A percentile compares a stretch with the other conserved stretches of the same genome.
phyloP scores from a whole-genome alignment of 1,139 yeast species.

The Saccharomycopsis phalli region DNA sequence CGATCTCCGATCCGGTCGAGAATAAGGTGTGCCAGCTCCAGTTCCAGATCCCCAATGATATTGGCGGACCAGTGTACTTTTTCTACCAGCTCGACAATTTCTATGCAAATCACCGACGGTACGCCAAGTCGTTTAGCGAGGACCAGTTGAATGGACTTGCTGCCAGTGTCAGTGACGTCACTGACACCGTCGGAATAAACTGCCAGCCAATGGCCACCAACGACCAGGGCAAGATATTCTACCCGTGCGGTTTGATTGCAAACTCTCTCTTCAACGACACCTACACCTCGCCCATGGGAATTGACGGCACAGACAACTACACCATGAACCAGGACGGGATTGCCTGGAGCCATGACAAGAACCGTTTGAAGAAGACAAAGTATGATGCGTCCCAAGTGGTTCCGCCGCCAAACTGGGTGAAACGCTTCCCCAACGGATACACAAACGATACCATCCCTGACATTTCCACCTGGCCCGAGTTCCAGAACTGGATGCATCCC shows the following conservation, averaged over 20 bases:
- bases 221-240: slow-evolving; percentile 49
- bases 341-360: slow-evolving; percentile 78
- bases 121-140: slow-evolving; percentile 83
- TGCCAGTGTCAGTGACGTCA: slow-evolving; percentile 46
- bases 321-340: slow-evolving; percentile 60
- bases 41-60: slow-evolving; percentile 65
- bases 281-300: slow-evolving; percentile 42
- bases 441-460: slow-evolving; percentile 80
- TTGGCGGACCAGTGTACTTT: slow-evolving; percentile 69
- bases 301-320: slow-evolving; percentile 41
- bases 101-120: slow-evolving; percentile 90
- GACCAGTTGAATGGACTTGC: slow-evolving; percentile 77
- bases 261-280: slow-evolving; percentile 91
- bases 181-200: slow-evolving; percentile 67
- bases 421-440: slow-evolving; percentile 82
- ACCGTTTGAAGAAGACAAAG: slow-evolving; percentile 70
- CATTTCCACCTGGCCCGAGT: slow-evolving; percentile 63
- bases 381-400: slow-evolving; percentile 66
- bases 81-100: slow-evolving; percentile 79
- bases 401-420: slow-evolving; percentile 95
- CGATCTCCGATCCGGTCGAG: slow-evolving; percentile 43
- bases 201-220: slow-evolving; percentile 74
- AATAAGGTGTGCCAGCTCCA: slow-evolving; percentile 64
- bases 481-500: slow-evolving; percentile 98
- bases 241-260: slow-evolving; percentile 96